Conservation (phyloP, 129 eudicot species). For the Chrysanthemum lavandulifolium region DNA sequence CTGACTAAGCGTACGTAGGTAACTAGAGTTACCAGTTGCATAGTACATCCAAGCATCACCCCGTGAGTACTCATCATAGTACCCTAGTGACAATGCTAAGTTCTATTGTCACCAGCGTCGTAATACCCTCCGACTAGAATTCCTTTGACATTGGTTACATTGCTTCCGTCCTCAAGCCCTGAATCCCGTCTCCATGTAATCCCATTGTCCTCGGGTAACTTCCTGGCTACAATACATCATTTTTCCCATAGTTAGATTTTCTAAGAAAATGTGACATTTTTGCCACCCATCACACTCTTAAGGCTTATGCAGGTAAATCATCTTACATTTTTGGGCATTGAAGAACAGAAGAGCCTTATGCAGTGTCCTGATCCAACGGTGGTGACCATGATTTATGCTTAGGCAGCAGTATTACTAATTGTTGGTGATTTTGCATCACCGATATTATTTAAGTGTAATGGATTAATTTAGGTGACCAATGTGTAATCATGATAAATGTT, state of each 20-base stretch:
- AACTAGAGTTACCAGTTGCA: conserved; percentile 71
- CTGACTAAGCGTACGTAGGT: conserved; percentile 27
- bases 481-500: no score
- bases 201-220: conserved; percentile 61
- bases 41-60: conserved; percentile 83
- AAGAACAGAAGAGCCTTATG: conserved; percentile 86
- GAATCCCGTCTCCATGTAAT: conserved; percentile 84
- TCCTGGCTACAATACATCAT: conserved; percentile 58
- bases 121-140: conserved; percentile 92
- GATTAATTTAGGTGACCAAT: no score
- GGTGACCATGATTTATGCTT: conserved; percentile 48
- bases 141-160: conserved; percentile 50
- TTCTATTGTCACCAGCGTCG: conserved; percentile 70
- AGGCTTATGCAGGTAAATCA: no score
- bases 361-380: conserved; percentile 68
- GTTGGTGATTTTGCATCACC: no score
- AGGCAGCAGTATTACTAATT: conserved; percentile 49
- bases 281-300: no score
- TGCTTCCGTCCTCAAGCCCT: conserved; percentile 70
- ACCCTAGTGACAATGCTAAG: conserved; percentile 25
- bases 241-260: background rate
- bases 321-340: conserved; percentile 91
- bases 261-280: background rate
- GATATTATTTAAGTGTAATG: no score
- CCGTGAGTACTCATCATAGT: conserved; percentile 91